Conservation (phyloP, 495 filamentous ascomycete genomes). For the Ascodesmis nigricans region DNA sequence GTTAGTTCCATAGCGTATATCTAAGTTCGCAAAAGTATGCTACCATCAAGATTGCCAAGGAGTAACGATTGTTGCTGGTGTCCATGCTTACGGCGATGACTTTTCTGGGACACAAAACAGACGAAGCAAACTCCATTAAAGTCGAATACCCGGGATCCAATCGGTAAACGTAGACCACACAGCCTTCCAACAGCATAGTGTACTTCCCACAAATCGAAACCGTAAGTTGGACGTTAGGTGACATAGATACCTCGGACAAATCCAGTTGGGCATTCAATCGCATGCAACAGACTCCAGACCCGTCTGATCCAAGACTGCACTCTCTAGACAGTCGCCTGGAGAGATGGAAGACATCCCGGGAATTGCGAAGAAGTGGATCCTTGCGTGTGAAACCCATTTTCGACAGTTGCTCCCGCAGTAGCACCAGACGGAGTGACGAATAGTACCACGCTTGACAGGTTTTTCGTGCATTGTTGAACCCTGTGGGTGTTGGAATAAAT, state of each 20-base stretch:
- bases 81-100: constrained; percentile 45
- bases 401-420: constrained; percentile 34
- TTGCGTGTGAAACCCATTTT: constrained; percentile 37
- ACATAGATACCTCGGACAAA: constrained; percentile 14
- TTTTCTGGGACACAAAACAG: constrained; percentile 34
- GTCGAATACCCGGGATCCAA: constrained; percentile 23
- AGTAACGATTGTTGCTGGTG: constrained; percentile 32
- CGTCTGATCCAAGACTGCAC: constrained; percentile 32
- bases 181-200: constrained; percentile 34
- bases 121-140: constrained; percentile 10
- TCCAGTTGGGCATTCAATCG: constrained; percentile 20
- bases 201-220: constrained; percentile 33
- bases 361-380: constrained; percentile 24
- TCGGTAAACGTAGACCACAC: constrained; percentile 39
- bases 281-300: constrained; percentile 28
- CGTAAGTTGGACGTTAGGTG: constrained; percentile 10
- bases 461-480: constrained; percentile 45
- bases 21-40: constrained; percentile 1
- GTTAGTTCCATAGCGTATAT: background rate
- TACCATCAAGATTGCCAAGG: constrained; percentile 37
- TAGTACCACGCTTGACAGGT: constrained; percentile 46
- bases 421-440: constrained; percentile 31
- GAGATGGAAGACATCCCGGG: constrained; percentile 21
- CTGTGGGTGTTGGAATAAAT: constrained; percentile 32
- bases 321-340: constrained; percentile 40